Evolutionary conservation across 768 basidiomycete species (phyloP), one percentile per base, ranked within the genome.

Genomic region (Leccinum barrowsii): DNA sequence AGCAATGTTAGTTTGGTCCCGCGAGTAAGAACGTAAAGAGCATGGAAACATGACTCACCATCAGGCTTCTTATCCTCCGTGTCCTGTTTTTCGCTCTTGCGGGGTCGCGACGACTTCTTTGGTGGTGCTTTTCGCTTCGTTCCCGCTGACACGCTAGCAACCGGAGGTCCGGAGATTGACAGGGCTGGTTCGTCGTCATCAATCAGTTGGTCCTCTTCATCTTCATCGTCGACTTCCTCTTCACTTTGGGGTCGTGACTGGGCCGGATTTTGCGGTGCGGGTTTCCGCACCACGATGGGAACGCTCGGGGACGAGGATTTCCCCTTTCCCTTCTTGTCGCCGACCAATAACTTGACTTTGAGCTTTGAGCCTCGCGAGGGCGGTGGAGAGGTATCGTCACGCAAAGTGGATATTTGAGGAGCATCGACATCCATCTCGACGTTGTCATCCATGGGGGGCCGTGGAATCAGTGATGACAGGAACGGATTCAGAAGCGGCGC

Each of bases 341-440:
- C 75, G 22, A 83, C 75, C 37, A 82, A 64, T 17, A 83, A 70
- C 65, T 85, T 84, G 44, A 85, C 79, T 55, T 77, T 76, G 60
- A 78, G 71, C 62, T 79, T 80, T 56, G 76, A 63, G 8, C 68
- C 64, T 22, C 72, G 70, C 7, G 65, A 63, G 4, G 86, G 86
- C 15, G 89, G 85, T 51, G 89, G 87, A n/a, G 82, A 82, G 11
- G 81, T 80, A 59, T 91, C 89, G 50, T 90, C 87, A 34, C 77
- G 79, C 34, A 92, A 81, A 28, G 86, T 92, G 24, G 90, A 92
- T 55, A 92, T 92, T 63, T 85, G 85, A 37, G 90, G 90, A 34
- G 90, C 87, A 40, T 91, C 90, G 87, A 91, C 87, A 44, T 91
- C 90, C 87, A 91, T 90, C 46, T 79, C 77, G n/a, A 77, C 65